Conservation (phyloP, 176 grass and related monocot genomes). For the Eremochloa ophiuroides region DNA sequence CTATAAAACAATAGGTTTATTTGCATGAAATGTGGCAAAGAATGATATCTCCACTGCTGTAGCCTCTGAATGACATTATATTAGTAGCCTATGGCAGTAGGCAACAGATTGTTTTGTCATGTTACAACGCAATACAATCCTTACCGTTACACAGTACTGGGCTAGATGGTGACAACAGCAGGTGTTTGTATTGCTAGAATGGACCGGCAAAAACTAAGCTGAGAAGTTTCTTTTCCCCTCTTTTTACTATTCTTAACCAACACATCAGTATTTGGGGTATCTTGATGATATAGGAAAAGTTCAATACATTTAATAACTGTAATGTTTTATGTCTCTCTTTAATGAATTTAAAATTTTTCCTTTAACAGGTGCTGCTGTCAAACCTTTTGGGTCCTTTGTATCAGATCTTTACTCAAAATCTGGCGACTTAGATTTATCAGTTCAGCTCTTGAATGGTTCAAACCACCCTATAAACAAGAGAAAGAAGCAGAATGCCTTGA, state of each 20-base stretch:
- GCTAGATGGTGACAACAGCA: neutral
- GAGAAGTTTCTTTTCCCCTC: neutral
- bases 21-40: neutral
- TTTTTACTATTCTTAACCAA: neutral
- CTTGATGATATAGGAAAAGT: constrained; percentile 2
- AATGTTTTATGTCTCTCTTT: constrained; percentile 1
- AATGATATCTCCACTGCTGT: neutral
- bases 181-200: neutral
- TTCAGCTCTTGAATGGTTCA: constrained; percentile 33
- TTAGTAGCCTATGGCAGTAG: neutral
- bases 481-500: constrained; percentile 53
- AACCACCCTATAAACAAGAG: constrained; percentile 29
- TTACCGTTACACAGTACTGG: neutral
- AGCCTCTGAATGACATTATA: neutral
- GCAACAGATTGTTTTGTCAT: neutral
- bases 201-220: neutral
- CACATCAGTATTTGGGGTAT: constrained; percentile 8
- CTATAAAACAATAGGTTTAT: too few species aligned
- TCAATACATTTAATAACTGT: neutral
- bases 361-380: constrained; percentile 52
- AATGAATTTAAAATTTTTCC: constrained; percentile 25
- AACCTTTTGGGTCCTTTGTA: constrained; percentile 93
- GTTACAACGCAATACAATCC: neutral
- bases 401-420: constrained; percentile 90
- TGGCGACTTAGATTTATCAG: constrained; percentile 90